Evolutionary conservation across 2,329 filamentous ascomycete genomes (phyloP).

Genomic region (Eurotiales sp.): DNA sequence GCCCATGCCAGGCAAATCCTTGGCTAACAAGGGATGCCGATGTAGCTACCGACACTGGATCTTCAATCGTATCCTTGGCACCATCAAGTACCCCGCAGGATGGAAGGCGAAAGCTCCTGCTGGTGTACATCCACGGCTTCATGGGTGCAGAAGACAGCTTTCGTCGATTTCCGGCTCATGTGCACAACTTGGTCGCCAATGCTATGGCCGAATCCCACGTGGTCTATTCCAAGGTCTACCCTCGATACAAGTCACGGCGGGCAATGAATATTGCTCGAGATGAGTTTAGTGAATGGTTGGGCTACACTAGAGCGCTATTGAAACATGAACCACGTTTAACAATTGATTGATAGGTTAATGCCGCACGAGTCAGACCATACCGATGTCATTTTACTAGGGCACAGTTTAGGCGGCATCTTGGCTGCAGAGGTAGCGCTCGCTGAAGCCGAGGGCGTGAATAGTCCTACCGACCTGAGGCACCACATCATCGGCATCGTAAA

Average conservation of each 20-base stretch:
- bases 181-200: slow-evolving; percentile 69
- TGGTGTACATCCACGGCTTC: slow-evolving; percentile 87
- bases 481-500: slow-evolving; percentile 75
- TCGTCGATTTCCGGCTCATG: slow-evolving; percentile 79
- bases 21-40: slow-evolving; percentile 5
- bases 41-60: background rate
- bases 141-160: slow-evolving; percentile 87
- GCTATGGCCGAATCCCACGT: slow-evolving; percentile 68
- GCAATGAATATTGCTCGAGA: slow-evolving; percentile 64
- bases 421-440: slow-evolving; percentile 74
- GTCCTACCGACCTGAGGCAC: slow-evolving; percentile 57
- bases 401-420: slow-evolving; percentile 85
- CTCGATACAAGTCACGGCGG: slow-evolving; percentile 41
- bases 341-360: slow-evolving; percentile 52
- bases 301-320: background rate
- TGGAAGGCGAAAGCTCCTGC: slow-evolving; percentile 55
- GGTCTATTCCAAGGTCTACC: slow-evolving; percentile 71
- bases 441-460: slow-evolving; percentile 20
- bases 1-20: slow-evolving; percentile 15
- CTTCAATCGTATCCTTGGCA: slow-evolving; percentile 8
- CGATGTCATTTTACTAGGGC: slow-evolving; percentile 78
- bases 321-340: background rate
- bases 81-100: slow-evolving; percentile 1
- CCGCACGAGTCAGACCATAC: slow-evolving; percentile 71
- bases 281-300: slow-evolving; percentile 74